These are phyloP conservation scores for Paramecium tetraurelia DNA, from an alignment of 73 alveolate species.

Conservation along the genomic window DNA sequence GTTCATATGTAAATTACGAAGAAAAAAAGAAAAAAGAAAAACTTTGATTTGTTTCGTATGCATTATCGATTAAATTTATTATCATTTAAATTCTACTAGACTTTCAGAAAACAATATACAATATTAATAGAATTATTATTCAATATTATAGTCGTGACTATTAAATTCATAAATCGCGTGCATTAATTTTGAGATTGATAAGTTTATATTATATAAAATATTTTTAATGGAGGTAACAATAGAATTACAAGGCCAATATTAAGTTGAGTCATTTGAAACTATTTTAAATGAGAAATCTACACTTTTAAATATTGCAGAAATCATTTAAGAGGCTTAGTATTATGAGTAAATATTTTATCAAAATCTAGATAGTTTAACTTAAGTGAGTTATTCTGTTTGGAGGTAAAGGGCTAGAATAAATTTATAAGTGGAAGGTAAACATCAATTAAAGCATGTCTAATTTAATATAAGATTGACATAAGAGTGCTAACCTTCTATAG, in stretches of 20 bases:
- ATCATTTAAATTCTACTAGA: no score
- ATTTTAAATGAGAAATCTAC: not conserved
- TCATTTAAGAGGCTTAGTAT: not conserved
- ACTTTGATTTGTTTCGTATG: not conserved
- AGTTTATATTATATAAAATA: no score
- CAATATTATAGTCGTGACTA: no score
- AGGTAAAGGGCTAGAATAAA: not conserved
- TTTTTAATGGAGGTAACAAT: not conserved
- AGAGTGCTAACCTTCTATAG: not conserved
- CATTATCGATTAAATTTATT: not conserved
- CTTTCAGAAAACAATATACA: no score
- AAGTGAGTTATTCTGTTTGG: not conserved
- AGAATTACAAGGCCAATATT: not conserved
- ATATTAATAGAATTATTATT: no score
- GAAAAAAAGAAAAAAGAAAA: not conserved
- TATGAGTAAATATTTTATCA: not conserved
- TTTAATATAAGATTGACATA: not conserved
- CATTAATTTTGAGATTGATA: no score
- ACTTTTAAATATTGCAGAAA: not conserved
- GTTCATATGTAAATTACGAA: conserved; percentile 16
- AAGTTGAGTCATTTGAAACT: not conserved
- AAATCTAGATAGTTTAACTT: not conserved
- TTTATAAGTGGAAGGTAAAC: not conserved
- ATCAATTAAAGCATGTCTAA: not conserved
- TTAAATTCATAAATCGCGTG: no score